Conservation (phyloP, 192 early-diverging fungal genomes). For the Phlyctochytrium bullatum region DNA sequence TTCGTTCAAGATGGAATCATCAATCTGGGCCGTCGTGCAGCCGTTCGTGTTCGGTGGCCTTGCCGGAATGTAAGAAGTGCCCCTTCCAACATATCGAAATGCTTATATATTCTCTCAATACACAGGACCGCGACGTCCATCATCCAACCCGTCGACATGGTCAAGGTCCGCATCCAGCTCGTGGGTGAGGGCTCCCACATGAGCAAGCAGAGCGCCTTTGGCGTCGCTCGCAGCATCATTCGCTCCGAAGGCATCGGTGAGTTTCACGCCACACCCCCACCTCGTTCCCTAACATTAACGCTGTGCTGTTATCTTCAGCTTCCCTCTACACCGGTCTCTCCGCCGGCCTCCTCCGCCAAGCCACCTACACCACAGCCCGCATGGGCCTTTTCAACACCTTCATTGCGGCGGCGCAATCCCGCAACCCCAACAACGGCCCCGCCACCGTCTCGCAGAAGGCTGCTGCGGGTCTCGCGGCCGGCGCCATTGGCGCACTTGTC, state of each 20-base stretch:
- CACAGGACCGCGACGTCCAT: slow-evolving; percentile 39
- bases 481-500: slow-evolving; percentile 44
- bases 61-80: slow-evolving; percentile 43
- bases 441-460: slow-evolving; percentile 43
- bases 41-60: slow-evolving; percentile 51
- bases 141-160: slow-evolving; percentile 55
- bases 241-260: slow-evolving; percentile 14
- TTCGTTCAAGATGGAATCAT: slow-evolving; percentile 28
- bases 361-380: slow-evolving; percentile 54
- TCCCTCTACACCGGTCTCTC: slow-evolving; percentile 50
- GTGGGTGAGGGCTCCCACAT: slow-evolving; percentile 37
- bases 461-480: slow-evolving; percentile 42
- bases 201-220: neutral
- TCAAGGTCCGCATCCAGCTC: slow-evolving; percentile 55
- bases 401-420: slow-evolving; percentile 27
- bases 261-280: slow-evolving; percentile 33
- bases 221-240: slow-evolving; percentile 14
- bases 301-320: slow-evolving; percentile 29
- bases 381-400: slow-evolving; percentile 55
- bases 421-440: slow-evolving; percentile 21
- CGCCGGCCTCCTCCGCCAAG: slow-evolving; percentile 53
- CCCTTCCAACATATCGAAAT: too few relatives aligned
- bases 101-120: too few relatives aligned
- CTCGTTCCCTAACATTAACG: slow-evolving; percentile 29
- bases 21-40: slow-evolving; percentile 35